These are phyloP conservation scores for Oryza australiensis DNA, from an alignment of 176 grass and related monocot species.

Conservation along the genomic window DNA sequence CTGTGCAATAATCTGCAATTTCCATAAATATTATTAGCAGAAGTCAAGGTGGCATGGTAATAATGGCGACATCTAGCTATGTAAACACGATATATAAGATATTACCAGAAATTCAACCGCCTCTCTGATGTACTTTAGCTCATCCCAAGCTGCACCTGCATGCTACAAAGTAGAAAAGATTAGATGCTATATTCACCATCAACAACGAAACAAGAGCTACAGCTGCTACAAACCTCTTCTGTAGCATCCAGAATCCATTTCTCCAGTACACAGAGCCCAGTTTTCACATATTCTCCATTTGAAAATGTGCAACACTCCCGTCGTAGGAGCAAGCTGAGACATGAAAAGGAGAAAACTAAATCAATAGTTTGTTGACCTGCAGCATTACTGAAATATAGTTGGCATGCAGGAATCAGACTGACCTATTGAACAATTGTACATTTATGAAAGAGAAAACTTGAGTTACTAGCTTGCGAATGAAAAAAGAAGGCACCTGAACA, in stretches of 20 bases:
- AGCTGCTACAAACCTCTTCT: slow-evolving; percentile 56
- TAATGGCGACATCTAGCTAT: not conserved
- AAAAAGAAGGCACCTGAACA: slow-evolving; percentile 84
- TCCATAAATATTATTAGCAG: slow-evolving; percentile 15
- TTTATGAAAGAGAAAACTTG: slow-evolving; percentile 97
- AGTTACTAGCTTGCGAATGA: slow-evolving; percentile 84
- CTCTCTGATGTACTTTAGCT: slow-evolving; percentile 90
- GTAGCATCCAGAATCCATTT: slow-evolving; percentile 82
- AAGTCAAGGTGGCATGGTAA: slow-evolving; percentile 2
- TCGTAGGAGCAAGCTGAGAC: slow-evolving; percentile 68
- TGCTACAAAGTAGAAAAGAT: slow-evolving; percentile 54
- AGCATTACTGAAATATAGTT: slow-evolving; percentile 31
- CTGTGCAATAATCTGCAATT: slow-evolving; percentile 76
- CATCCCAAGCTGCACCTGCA: slow-evolving; percentile 79
- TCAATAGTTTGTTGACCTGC: slow-evolving; percentile 8
- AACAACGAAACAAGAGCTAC: slow-evolving; percentile 19
- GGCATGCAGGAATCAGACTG: not conserved
- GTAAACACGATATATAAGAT: slow-evolving; percentile 5
- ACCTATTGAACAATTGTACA: slow-evolving; percentile 91
- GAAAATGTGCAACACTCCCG: slow-evolving; percentile 94
- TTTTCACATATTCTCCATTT: slow-evolving; percentile 95
- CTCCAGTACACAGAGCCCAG: slow-evolving; percentile 78
- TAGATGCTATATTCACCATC: slow-evolving; percentile 23
- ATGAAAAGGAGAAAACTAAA: slow-evolving; percentile 29
- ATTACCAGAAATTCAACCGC: slow-evolving; percentile 88